phyloP scores from a whole-genome alignment of 495 filamentous ascomycete species.

The Neurospora sublineolata region DNA sequence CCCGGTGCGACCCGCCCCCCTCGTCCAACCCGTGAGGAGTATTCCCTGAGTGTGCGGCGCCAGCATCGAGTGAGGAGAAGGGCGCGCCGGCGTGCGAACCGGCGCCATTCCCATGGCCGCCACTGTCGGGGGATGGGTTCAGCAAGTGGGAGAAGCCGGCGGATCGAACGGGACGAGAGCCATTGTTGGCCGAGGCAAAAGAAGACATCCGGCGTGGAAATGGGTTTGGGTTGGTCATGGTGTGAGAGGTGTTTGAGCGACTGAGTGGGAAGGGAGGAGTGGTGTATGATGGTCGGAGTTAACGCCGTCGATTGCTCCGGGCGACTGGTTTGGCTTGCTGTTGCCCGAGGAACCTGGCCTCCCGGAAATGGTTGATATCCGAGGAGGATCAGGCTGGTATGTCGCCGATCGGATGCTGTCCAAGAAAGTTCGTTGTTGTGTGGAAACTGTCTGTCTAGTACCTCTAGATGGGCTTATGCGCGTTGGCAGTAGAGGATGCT shows the following conservation, averaged over 20 bases:
- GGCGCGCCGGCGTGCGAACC: slow-evolving; percentile 21
- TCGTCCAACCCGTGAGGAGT: slow-evolving; percentile 19
- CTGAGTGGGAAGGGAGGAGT: not conserved
- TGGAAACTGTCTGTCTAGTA: not conserved
- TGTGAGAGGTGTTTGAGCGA: not conserved
- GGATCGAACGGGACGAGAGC: slow-evolving; percentile 35
- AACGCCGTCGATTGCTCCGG: not conserved
- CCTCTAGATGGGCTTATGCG: not conserved
- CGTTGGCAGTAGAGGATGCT: not conserved
- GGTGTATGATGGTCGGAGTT: not conserved
- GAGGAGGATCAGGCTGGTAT: not conserved
- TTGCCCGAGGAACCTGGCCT: not conserved
- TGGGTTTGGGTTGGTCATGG: not conserved
- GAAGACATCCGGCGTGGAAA: slow-evolving; percentile 46
- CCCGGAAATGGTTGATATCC: not conserved
- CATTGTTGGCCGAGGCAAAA: slow-evolving; percentile 40
- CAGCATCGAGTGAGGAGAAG: slow-evolving; percentile 6
- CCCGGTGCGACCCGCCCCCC: slow-evolving; percentile 16
- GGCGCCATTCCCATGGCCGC: slow-evolving; percentile 25
- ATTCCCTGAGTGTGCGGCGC: slow-evolving; percentile 13
- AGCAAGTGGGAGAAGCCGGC: slow-evolving; percentile 52
- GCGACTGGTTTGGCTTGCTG: not conserved
- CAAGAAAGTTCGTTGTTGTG: not conserved
- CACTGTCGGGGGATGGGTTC: slow-evolving; percentile 36
- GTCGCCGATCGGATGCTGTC: not conserved